Base-by-base conservation (phyloP, 192 early-diverging fungal genomes). In the Podila epigama region DNA sequence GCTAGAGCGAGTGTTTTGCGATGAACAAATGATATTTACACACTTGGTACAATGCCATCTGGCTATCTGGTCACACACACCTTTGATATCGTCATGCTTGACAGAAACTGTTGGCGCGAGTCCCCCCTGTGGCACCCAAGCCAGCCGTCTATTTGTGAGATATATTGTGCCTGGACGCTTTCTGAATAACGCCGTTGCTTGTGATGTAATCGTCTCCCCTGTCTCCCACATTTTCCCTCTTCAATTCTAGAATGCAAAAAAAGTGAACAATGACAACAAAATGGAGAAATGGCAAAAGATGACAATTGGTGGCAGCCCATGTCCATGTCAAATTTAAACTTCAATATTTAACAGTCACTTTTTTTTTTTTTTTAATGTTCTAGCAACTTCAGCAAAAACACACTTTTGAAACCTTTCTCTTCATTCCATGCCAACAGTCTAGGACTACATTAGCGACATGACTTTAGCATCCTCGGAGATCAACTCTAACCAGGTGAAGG, bases 101-200 rank as follows among this genome's bases (percentile, higher is more conserved):
- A 87, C 66, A 27, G 85, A 80, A 16, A 88, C 63, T 1, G 75
- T 63, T 3, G 88, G 83, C 5, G 75, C 66, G 25, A 81, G 53
- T 8, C 71, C 75, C 5, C 78, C 86, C 4, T 77, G 57, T 51
- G 73, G 75, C 44, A 84, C 87, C 88, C 88, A 91, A 5, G 72
- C 79, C 25, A 87, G 62, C 13, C 88, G 84, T 51, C 80, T 83
- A 72, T 82, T 85, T 34, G 84, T 87, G 54, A 84, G 68, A 54
- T 82, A 82, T 36, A 84, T 57, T 1, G 63, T 71, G n/a, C 88
- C 88, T 5, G 79, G 65, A 15, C 63, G 65, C 42, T 79, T 82
- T 6, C 42, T 37, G 32, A 59, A 77, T 5, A 27, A 39, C 0
- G 73, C 32, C 3, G 15, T 28, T 1, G 60, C 73, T 50, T 77